A percentile compares a stretch with the other conserved stretches of the same genome.
Evolutionary conservation across 2,329 filamentous ascomycete genomes (phyloP).

Genomic region (Pseudopyricularia cyperi): DNA sequence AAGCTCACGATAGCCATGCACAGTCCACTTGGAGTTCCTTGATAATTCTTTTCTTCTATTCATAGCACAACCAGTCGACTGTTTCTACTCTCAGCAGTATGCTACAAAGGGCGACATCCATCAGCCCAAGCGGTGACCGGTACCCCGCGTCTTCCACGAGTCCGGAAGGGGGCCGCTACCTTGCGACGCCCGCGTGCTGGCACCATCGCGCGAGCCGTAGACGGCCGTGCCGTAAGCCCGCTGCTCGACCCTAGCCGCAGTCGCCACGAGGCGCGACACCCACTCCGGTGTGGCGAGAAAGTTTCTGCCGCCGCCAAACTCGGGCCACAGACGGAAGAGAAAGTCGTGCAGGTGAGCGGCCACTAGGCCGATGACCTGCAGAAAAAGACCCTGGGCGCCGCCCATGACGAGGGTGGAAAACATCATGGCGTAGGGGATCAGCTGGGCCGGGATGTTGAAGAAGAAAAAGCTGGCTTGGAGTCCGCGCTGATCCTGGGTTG

Average conservation of each 20-base stretch:
- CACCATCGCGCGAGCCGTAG: constrained; percentile 5
- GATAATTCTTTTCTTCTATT: neutral
- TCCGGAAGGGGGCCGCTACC: constrained; percentile 41
- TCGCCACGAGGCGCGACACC: constrained; percentile 53
- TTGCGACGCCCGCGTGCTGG: constrained; percentile 25
- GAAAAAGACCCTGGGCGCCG: constrained; percentile 41
- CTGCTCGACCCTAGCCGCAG: constrained; percentile 25
- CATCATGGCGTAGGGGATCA: constrained; percentile 71
- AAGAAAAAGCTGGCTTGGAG: constrained; percentile 68
- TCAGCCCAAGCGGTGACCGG: constrained; percentile 48
- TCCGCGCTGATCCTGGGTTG: constrained; percentile 72
- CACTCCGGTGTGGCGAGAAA: constrained; percentile 61
- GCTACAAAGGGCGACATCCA: constrained; percentile 1
- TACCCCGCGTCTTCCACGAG: constrained; percentile 50
- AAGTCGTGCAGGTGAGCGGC: constrained; percentile 90
- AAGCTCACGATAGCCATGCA: too few relatives aligned
- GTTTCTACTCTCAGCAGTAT: neutral
- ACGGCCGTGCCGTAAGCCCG: constrained; percentile 50
- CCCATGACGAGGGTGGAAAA: constrained; percentile 56
- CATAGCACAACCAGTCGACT: neutral
- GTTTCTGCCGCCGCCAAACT: constrained; percentile 74
- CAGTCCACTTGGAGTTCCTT: too few relatives aligned
- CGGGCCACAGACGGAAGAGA: constrained; percentile 73
- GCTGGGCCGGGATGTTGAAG: constrained; percentile 69
- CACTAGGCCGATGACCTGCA: constrained; percentile 65